These are phyloP conservation scores for Linum tenue DNA, from an alignment of 345 rosid species.

Conservation along the genomic window DNA sequence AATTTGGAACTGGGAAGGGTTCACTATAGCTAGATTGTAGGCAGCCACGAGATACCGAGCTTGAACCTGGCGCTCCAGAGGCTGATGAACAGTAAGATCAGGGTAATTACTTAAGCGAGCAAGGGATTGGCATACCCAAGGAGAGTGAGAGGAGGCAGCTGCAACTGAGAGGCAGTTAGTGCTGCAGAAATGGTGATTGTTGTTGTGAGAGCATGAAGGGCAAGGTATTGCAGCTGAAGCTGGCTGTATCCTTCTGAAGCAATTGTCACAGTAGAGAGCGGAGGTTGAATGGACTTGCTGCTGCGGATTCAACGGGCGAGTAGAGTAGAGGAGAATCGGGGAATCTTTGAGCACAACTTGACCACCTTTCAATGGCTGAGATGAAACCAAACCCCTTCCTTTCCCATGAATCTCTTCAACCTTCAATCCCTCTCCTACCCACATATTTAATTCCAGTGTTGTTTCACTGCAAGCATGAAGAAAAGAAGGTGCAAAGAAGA, in stretches of 20 bases:
- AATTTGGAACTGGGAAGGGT: slow-evolving; percentile 45
- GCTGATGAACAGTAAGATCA: slow-evolving; percentile 19
- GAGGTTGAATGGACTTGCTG: neutral
- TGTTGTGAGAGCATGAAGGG: slow-evolving; percentile 29
- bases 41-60: slow-evolving; percentile 66
- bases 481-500: too few relatives aligned
- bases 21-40: slow-evolving; percentile 48
- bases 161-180: slow-evolving; percentile 33
- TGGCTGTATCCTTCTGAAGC: slow-evolving; percentile 34
- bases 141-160: slow-evolving; percentile 36
- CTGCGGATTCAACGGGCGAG: slow-evolving; percentile 33
- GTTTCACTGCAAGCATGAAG: too few relatives aligned
- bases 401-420: slow-evolving; percentile 50
- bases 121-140: slow-evolving; percentile 65
- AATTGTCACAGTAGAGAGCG: slow-evolving; percentile 41
- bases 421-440: slow-evolving; percentile 12
- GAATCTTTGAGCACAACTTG: slow-evolving; percentile 61
- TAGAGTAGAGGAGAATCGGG: slow-evolving; percentile 66
- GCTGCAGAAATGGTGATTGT: slow-evolving; percentile 35
- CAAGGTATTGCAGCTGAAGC: slow-evolving; percentile 25
- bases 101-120: slow-evolving; percentile 30
- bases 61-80: slow-evolving; percentile 50
- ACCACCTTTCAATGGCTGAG: slow-evolving; percentile 48
- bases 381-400: slow-evolving; percentile 57
- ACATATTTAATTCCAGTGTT: too few relatives aligned